Conservation (phyloP, 768 basidiomycete genomes). For the Kwoniella sp. region DNA sequence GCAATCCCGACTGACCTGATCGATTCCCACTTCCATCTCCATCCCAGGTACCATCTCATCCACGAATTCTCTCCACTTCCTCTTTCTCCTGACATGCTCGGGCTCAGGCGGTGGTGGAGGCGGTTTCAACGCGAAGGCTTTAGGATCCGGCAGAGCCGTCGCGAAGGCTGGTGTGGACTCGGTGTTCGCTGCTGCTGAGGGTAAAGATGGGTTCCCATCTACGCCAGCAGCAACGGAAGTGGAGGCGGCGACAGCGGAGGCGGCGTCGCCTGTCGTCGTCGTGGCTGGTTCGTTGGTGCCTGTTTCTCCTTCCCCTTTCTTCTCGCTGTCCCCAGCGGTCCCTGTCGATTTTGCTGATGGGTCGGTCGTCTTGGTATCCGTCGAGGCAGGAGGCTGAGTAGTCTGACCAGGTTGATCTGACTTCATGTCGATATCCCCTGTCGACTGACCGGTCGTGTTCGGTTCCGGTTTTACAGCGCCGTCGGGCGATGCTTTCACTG, state of each 20-base stretch:
- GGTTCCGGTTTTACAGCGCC: neutral
- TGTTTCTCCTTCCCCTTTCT: neutral
- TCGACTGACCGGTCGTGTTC: neutral
- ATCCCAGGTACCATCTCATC: constrained; percentile 38
- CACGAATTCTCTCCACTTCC: constrained; percentile 40
- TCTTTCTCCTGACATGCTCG: constrained; percentile 34
- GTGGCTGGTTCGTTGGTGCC: neutral
- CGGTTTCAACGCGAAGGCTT: constrained; percentile 14
- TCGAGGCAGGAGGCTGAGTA: neutral
- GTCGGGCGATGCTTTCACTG: too few species aligned
- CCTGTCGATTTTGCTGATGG: neutral
- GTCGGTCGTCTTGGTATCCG: neutral
- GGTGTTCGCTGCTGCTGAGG: constrained; percentile 14
- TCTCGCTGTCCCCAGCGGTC: neutral
- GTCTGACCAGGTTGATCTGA: neutral
- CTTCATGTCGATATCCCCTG: neutral
- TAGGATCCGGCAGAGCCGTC: constrained; percentile 19
- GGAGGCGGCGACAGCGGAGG: neutral
- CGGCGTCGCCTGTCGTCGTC: neutral
- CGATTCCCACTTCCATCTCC: constrained; percentile 41
- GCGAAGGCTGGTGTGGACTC: constrained; percentile 15
- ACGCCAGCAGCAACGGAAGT: neutral
- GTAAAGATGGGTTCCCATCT: constrained; percentile 7
- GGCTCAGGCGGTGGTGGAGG: constrained; percentile 30
- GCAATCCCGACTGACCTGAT: constrained; percentile 38